Conservation (phyloP, 371 early-diverging fungal genomes). For the Rhizopus arrhizus region DNA sequence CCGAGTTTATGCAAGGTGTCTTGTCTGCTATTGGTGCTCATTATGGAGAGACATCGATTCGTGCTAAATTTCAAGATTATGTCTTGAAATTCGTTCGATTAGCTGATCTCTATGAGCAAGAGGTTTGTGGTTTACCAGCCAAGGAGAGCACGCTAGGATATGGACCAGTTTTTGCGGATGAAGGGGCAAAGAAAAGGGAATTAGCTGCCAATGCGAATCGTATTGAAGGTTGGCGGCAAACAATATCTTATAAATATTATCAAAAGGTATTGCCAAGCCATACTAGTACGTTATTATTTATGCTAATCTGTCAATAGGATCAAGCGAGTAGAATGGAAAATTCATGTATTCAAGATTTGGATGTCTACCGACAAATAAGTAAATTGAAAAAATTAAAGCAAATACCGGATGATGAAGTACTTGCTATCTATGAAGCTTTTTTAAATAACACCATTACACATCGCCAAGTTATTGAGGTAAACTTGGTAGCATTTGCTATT, state of each 20-base stretch:
- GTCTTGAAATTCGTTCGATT: constrained; percentile 81
- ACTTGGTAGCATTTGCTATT: neutral
- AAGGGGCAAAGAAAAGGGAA: constrained; percentile 60
- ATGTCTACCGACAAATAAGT: constrained; percentile 69
- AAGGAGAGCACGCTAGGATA: constrained; percentile 58
- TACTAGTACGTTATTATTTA: neutral
- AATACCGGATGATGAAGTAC: constrained; percentile 66
- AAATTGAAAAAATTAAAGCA: constrained; percentile 60
- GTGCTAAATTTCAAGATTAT: constrained; percentile 87
- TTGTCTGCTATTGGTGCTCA: constrained; percentile 79
- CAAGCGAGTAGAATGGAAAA: constrained; percentile 59
- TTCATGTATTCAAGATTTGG: constrained; percentile 65
- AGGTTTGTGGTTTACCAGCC: constrained; percentile 54
- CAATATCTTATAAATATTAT: constrained; percentile 70
- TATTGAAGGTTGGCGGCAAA: constrained; percentile 88
- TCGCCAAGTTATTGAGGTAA: constrained; percentile 80
- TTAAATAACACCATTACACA: constrained; percentile 65
- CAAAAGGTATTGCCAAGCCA: constrained; percentile 43
- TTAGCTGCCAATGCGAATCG: constrained; percentile 68
- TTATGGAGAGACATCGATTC: constrained; percentile 85
- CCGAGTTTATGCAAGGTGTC: constrained; percentile 72
- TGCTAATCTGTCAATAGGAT: constrained; percentile 36
- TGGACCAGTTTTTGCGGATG: constrained; percentile 76
- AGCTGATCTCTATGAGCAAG: constrained; percentile 78
- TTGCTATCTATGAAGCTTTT: constrained; percentile 69